A percentile compares a stretch with the other conserved stretches of the same genome.
These are phyloP conservation scores for Clavaria fumosa DNA, from an alignment of 768 basidiomycete species.

Conservation along the genomic window DNA sequence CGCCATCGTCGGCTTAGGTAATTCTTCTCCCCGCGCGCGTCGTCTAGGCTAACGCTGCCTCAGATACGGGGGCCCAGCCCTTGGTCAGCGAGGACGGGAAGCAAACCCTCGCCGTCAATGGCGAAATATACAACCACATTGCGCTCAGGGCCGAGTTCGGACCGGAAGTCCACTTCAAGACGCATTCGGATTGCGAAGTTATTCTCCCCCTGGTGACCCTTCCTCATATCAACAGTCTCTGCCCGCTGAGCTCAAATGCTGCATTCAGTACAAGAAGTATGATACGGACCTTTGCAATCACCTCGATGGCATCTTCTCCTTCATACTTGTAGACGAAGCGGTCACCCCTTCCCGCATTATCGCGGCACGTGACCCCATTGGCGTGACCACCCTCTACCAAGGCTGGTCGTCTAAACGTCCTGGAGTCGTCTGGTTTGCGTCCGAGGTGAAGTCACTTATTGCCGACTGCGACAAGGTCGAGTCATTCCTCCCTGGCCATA, in stretches of 20 bases:
- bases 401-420: conserved; percentile 81
- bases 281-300: conserved; percentile 59
- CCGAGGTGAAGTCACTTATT: conserved; percentile 83
- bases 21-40: conserved; percentile 11
- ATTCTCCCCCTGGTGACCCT: conserved; percentile 74
- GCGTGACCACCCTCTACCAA: conserved; percentile 97
- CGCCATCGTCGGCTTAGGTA: conserved; percentile 95
- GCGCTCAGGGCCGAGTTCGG: conserved; percentile 56
- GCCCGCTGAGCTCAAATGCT: neutral
- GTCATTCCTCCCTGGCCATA: conserved; percentile 93
- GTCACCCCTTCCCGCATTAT: conserved; percentile 81
- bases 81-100: conserved; percentile 77
- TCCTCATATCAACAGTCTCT: neutral
- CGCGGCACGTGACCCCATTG: conserved; percentile 93
- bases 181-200: conserved; percentile 95
- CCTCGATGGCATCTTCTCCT: conserved; percentile 99
- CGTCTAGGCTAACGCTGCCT: neutral
- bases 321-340: conserved; percentile 89
- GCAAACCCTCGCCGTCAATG: conserved; percentile 82
- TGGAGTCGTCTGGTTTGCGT: conserved; percentile 80
- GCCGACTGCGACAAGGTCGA: conserved; percentile 92
- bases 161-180: conserved; percentile 70
- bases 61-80: conserved; percentile 95
- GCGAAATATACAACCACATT: conserved; percentile 97
- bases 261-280: conserved; percentile 62